Percentiles rank a stretch among this genome's conserved stretches.
phyloP scores from a whole-genome alignment of 805 yeast species.

The Limtongia smithiae region DNA sequence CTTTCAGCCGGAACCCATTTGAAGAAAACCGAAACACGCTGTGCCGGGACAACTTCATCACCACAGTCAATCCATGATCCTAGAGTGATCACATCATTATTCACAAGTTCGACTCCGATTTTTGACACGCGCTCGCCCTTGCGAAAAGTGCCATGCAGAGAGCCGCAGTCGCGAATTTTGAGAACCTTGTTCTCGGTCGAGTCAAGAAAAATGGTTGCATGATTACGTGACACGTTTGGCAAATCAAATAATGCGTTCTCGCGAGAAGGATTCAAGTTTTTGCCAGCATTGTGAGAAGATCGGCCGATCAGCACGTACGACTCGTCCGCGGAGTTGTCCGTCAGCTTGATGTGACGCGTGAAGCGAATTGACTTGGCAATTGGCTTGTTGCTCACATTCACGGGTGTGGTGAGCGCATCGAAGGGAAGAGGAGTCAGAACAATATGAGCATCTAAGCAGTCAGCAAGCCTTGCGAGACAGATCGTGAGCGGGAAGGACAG shows the following conservation, averaged over 20 bases:
- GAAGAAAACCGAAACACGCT: neutral
- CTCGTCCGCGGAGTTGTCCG: neutral
- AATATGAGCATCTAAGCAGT: neutral
- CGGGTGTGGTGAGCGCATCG: neutral
- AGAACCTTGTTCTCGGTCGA: neutral
- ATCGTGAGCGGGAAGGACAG: too few species aligned
- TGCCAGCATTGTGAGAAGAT: conserved; percentile 4
- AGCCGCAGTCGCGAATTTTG: conserved; percentile 3
- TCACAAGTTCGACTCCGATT: neutral
- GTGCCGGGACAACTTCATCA: neutral
- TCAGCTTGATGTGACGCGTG: too few species aligned
- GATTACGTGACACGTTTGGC: conserved; percentile 9
- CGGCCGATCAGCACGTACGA: conserved; percentile 4
- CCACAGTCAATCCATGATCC: conserved; percentile 3
- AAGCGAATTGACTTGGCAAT: too few species aligned
- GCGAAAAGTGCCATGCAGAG: conserved; percentile 7
- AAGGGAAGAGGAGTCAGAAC: neutral
- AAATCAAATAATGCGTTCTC: conserved; percentile 4
- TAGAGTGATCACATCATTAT: conserved; percentile 1
- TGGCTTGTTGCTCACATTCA: too few species aligned
- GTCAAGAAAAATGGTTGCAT: conserved; percentile 1
- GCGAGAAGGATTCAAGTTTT: neutral
- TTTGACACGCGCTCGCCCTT: neutral
- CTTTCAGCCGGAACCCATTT: neutral
- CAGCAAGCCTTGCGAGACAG: too few species aligned